Evolutionary conservation across 2,329 filamentous ascomycete species (phyloP).

Genomic region (Scedosporium apiospermum): DNA sequence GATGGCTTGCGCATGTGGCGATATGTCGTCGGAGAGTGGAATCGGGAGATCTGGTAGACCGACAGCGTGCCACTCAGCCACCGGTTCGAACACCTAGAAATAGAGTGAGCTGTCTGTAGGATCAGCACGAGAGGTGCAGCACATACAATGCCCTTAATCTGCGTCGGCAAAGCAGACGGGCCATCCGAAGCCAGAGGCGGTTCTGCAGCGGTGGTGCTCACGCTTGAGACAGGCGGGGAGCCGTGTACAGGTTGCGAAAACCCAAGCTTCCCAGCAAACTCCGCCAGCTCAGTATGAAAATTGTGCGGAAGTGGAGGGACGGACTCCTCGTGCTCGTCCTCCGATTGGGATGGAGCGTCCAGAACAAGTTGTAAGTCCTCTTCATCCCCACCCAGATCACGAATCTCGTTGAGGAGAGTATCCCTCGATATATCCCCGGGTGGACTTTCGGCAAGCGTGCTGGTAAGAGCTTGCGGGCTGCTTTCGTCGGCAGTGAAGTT

Average conservation of each 20-base stretch:
- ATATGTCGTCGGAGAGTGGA: conserved; percentile 34
- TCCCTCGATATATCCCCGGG: conserved; percentile 15
- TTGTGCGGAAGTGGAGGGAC: conserved; percentile 28
- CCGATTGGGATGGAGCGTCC: conserved; percentile 33
- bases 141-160: neutral
- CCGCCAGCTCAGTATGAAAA: conserved; percentile 24
- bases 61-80: conserved; percentile 46
- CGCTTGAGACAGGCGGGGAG: neutral
- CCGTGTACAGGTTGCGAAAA: conserved; percentile 23
- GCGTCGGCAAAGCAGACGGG: neutral
- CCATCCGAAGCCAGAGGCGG: neutral
- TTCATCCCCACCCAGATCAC: conserved; percentile 55
- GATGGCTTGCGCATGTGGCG: conserved; percentile 32
- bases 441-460: neutral
- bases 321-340: conserved; percentile 22
- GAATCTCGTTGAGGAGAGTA: conserved; percentile 51
- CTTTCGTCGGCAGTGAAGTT: neutral
- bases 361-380: conserved; percentile 53
- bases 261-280: conserved; percentile 28
- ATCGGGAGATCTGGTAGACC: conserved; percentile 32
- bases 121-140: neutral
- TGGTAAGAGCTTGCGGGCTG: neutral
- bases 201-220: neutral
- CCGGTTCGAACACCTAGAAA: conserved; percentile 43
- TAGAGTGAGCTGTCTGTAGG: conserved; percentile 7